Percentiles rank a stretch among this genome's conserved stretches.
Evolutionary conservation across 345 rosid genomes (phyloP).

Genomic region (Alliaria petiolata): DNA sequence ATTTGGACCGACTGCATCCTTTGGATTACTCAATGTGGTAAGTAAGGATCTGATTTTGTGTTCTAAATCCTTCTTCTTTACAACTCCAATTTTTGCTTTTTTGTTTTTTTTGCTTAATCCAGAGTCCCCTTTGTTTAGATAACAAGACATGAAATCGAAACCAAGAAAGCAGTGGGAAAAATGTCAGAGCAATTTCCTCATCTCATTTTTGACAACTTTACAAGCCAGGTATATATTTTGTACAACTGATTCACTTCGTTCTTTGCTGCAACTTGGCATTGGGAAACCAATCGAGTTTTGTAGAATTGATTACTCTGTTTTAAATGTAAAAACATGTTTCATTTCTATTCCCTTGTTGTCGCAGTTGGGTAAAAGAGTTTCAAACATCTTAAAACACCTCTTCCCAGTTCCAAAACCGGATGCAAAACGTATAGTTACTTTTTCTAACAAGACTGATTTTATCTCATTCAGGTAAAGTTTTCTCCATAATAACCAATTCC

Average conservation of each 20-base stretch:
- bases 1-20: conserved; percentile 94
- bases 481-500: not conserved
- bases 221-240: conserved; percentile 51
- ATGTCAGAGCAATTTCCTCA: conserved; percentile 96
- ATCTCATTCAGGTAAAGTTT: conserved; percentile 80
- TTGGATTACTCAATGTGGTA: conserved; percentile 84
- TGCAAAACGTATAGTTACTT: conserved; percentile 73
- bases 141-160: conserved; percentile 86
- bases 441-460: conserved; percentile 75
- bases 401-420: conserved; percentile 89
- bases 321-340: not conserved
- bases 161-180: conserved; percentile 66
- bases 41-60: conserved; percentile 28
- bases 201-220: conserved; percentile 76
- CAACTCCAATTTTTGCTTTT: not conserved
- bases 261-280: not conserved
- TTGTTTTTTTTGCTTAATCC: conserved; percentile 3
- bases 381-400: conserved; percentile 74
- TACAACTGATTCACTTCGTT: not conserved
- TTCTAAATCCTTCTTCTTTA: not conserved
- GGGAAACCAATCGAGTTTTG: not conserved
- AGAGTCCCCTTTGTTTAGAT: conserved; percentile 44
- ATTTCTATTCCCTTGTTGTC: not conserved
- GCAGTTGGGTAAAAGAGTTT: conserved; percentile 79
- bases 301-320: not conserved